Evolutionary conservation across 441 rosid genomes (phyloP).

Genomic region (Euphorbia celastroides): DNA sequence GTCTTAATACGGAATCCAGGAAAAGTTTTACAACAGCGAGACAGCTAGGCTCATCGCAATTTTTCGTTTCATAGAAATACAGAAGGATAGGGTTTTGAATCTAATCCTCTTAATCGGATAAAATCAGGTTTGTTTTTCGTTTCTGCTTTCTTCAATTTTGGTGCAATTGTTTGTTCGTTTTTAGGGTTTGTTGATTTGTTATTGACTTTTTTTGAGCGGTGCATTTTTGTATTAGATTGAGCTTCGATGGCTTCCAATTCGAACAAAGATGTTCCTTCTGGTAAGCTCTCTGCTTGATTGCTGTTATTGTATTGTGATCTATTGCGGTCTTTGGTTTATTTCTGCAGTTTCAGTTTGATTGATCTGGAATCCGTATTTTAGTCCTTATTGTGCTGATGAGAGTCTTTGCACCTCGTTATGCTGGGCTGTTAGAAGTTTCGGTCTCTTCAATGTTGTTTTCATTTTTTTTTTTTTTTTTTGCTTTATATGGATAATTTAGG

Average conservation of each 20-base stretch:
- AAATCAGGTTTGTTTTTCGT: slow-evolving; percentile 25
- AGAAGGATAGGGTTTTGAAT: slow-evolving; percentile 16
- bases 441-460: no score
- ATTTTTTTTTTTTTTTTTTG: not conserved
- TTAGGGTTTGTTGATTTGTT: no score
- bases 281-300: slow-evolving; percentile 24
- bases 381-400: not conserved
- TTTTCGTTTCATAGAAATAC: not conserved
- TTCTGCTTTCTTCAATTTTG: slow-evolving; percentile 8
- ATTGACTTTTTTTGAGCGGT: not conserved
- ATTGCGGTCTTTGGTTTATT: slow-evolving; percentile 3
- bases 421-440: not conserved
- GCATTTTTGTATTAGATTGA: not conserved
- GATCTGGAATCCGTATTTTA: not conserved
- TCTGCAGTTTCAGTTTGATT: not conserved
- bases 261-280: slow-evolving; percentile 46
- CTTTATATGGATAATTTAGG: not conserved
- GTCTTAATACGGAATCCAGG: not conserved
- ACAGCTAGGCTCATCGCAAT: not conserved
- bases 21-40: not conserved
- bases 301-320: not conserved
- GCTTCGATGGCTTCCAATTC: slow-evolving; percentile 56
- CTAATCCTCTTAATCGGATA: slow-evolving; percentile 6
- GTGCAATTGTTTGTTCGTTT: not conserved
- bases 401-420: not conserved